These are phyloP conservation scores for Stagonosporopsis chrysanthemi DNA, from an alignment of 2,329 filamentous ascomycete genomes.

Conservation along the genomic window DNA sequence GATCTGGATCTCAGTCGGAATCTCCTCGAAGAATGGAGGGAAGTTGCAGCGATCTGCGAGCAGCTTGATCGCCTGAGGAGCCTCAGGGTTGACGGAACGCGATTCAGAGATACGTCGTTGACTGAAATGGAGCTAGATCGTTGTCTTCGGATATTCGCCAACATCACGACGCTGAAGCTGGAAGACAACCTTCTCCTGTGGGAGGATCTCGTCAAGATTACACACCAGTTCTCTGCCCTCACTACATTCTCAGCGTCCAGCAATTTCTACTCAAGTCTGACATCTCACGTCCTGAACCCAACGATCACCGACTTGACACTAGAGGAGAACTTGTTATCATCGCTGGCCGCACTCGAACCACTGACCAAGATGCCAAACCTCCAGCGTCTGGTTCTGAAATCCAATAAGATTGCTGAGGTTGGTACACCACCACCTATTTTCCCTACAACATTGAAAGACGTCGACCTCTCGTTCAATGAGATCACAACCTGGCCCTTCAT, in stretches of 20 bases:
- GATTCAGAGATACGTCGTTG: slow-evolving; percentile 58
- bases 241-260: slow-evolving; percentile 57
- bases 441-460: slow-evolving; percentile 43
- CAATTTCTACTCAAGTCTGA: slow-evolving; percentile 49
- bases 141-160: slow-evolving; percentile 39
- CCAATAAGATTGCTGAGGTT: slow-evolving; percentile 70
- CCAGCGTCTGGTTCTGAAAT: slow-evolving; percentile 69
- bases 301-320: slow-evolving; percentile 71
- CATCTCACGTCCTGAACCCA: slow-evolving; percentile 51
- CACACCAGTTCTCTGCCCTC: slow-evolving; percentile 64
- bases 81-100: slow-evolving; percentile 79
- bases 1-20: slow-evolving; percentile 89
- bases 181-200: slow-evolving; percentile 57
- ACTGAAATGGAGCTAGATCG: slow-evolving; percentile 33
- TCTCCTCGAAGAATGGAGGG: slow-evolving; percentile 71
- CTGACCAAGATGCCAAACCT: slow-evolving; percentile 67
- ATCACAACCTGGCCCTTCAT: slow-evolving; percentile 74
- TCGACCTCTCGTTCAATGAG: slow-evolving; percentile 57
- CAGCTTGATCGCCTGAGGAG: slow-evolving; percentile 71
- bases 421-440: slow-evolving; percentile 36
- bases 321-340: slow-evolving; percentile 74
- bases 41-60: slow-evolving; percentile 74
- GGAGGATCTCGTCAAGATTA: slow-evolving; percentile 50
- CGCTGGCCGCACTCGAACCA: slow-evolving; percentile 64
- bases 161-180: slow-evolving; percentile 57